Conservation (phyloP, 2,329 filamentous ascomycete species). For the Pseudocercospora crystallina region DNA sequence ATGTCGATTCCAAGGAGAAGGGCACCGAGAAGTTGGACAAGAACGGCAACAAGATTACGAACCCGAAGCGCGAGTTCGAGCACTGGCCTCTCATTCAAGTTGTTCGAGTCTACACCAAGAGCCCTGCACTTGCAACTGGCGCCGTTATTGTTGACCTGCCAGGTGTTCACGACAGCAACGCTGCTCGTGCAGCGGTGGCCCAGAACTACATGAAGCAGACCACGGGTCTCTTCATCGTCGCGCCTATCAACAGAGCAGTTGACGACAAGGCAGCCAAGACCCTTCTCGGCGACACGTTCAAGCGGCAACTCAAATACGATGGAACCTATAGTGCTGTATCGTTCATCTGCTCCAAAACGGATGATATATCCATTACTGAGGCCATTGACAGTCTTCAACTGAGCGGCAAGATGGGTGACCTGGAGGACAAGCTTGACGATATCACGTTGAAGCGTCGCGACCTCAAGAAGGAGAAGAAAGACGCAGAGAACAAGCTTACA, state of each 20-base stretch:
- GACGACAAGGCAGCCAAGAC: slow-evolving; percentile 60
- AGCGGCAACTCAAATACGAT: slow-evolving; percentile 60
- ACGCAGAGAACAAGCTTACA: slow-evolving; percentile 37
- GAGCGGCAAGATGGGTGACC: slow-evolving; percentile 32
- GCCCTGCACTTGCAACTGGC: slow-evolving; percentile 53
- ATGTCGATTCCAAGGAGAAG: slow-evolving; percentile 59
- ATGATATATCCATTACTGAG: slow-evolving; percentile 57
- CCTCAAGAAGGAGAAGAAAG: slow-evolving; percentile 24
- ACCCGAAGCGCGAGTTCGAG: slow-evolving; percentile 35
- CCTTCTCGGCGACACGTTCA: slow-evolving; percentile 58
- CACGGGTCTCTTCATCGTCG: slow-evolving; percentile 61
- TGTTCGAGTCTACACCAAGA: slow-evolving; percentile 54
- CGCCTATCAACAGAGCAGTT: slow-evolving; percentile 60
- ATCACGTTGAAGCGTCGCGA: slow-evolving; percentile 19
- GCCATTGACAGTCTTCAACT: slow-evolving; percentile 42
- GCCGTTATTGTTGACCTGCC: slow-evolving; percentile 60
- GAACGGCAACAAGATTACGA: slow-evolving; percentile 35
- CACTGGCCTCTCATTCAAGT: slow-evolving; percentile 57
- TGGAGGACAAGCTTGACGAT: slow-evolving; percentile 31
- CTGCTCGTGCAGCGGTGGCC: slow-evolving; percentile 59
- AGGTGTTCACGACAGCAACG: slow-evolving; percentile 60
- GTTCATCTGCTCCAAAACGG: slow-evolving; percentile 64
- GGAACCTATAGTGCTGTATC: slow-evolving; percentile 55
- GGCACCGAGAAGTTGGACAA: slow-evolving; percentile 33
- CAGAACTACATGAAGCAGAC: slow-evolving; percentile 61